Base-by-base conservation (phyloP, 2,329 filamentous ascomycete genomes). In the Aspergillus floridensis region DNA sequence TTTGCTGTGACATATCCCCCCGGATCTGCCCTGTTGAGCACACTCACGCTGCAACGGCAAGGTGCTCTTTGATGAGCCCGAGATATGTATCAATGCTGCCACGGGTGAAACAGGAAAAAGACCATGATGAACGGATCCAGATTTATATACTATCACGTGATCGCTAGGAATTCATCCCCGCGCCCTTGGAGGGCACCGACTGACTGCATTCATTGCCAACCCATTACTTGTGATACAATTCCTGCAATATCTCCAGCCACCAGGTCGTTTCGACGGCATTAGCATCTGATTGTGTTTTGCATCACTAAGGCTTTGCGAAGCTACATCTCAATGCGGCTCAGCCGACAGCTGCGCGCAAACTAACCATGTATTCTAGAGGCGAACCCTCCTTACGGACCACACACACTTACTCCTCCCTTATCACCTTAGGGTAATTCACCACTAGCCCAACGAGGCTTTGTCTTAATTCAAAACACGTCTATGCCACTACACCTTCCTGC, bases 401-500 rank as follows among this genome's bases (percentile, higher is more conserved):
- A 32, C 47, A 29, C 14, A 24, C 54, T 51, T 10, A 32, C 31
- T 16, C 32, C 11, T 16, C 32, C 38, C 49, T 14, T 14, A 50
- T 16, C 26, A 53, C 10, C 41, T 31, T 26, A 29, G 38, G 26
- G 19, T 16, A 24, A 41, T 49, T 14, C 35, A 52, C 49, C 16
- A 12, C 8, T n/a, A 10, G 16, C 26, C 22, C 12, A 19, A 31
- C 12, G 11, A 2, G 19, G 12, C 31, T 38, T 12, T 32, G 19
- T 29, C 29, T 53, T 24, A 12, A 31, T 41, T n/a, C 32, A 8
- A 46, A 8, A 5, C 38, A 21, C 48, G 11, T 59, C 60, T 75
- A 86, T 60, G 81, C 80, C 35, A 96, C 80, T 2, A 91, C 86
- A 0, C 91, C 91, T 53, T 86, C 83, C 32, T 80, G 77, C 68